Base-by-base conservation (phyloP, 257 asterid species). In the Ehretia macrophylla region DNA sequence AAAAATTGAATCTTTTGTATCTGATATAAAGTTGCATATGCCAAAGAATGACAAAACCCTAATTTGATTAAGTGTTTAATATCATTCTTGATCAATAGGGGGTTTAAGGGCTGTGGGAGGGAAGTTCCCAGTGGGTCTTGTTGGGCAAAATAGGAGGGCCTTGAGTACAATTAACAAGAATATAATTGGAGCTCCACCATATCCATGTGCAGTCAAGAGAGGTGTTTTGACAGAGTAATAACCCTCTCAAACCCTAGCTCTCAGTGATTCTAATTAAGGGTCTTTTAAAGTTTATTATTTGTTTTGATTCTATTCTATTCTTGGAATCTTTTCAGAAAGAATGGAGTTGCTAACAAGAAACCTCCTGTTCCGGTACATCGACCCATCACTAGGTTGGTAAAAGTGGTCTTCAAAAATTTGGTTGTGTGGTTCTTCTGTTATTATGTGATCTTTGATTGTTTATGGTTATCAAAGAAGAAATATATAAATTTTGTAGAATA, bases 361-460 rank as follows among this genome's bases (percentile, higher is more conserved):
- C 79, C 73, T 39, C 71, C 49, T 23, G 44, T 68, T 64, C 95
- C 82, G 12, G 67, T 66, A 23, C 90, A 81, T 68, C 85, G 95
- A 11, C 97, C 97, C 0, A 64, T 86, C 54, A 86, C 97, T 52
- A 86, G 97, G 97, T 86, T 69, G 22, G 83, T 61, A 32, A 58
- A 49, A 17, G 35, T 27, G 35, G 35, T 14, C 14, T 40, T 11
- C 51, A 55, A 50, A 54, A 37, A 49, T 8, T 51, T 55, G 49
- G 32, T 57, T 21, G 42, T 52, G 46, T 51, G 17, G 32, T 8
- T 66, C 32, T 14, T 14, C 42, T 56, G 10, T 51, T 35, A 4
- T 17, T 64, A 40, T 19, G 5, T 56, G 10, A 8, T 4, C 14
- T 17, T 55, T 20, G 14, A 3, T 23, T 21, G 19, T 8, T 13